phyloP scores from a whole-genome alignment of 257 asterid species.

The Capsicum pubescens region DNA sequence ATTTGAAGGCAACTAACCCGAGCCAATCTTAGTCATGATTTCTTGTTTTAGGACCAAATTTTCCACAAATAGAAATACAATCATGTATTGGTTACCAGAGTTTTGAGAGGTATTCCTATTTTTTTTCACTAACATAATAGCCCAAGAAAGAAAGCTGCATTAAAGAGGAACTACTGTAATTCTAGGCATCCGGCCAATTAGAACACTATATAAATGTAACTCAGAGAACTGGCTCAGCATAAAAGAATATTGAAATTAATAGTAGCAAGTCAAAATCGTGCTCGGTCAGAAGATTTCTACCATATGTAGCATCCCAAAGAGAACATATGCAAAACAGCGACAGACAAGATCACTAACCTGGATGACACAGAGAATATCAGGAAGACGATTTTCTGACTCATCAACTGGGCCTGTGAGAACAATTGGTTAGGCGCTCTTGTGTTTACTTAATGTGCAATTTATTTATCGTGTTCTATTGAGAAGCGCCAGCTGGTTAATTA shows the following conservation, averaged over 20 bases:
- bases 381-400: constrained; percentile 81
- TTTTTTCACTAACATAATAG: background rate
- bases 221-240: background rate
- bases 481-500: background rate
- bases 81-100: background rate
- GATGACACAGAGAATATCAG: constrained; percentile 90
- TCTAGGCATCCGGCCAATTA: background rate
- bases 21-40: background rate
- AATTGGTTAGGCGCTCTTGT: constrained; percentile 19
- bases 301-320: constrained; percentile 3
- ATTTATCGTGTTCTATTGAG: background rate
- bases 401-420: constrained; percentile 83
- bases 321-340: background rate
- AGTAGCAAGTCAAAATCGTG: background rate
- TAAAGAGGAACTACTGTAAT: background rate
- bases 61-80: constrained; percentile 11
- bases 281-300: background rate
- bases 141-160: background rate
- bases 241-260: background rate
- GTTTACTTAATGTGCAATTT: background rate
- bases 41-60: constrained; percentile 14
- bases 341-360: constrained; percentile 57
- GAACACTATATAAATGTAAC: background rate
- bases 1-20: background rate
- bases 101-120: background rate